These are phyloP conservation scores for Ophiostoma piceae DNA, from an alignment of 2,329 filamentous ascomycete genomes.

Conservation along the genomic window DNA sequence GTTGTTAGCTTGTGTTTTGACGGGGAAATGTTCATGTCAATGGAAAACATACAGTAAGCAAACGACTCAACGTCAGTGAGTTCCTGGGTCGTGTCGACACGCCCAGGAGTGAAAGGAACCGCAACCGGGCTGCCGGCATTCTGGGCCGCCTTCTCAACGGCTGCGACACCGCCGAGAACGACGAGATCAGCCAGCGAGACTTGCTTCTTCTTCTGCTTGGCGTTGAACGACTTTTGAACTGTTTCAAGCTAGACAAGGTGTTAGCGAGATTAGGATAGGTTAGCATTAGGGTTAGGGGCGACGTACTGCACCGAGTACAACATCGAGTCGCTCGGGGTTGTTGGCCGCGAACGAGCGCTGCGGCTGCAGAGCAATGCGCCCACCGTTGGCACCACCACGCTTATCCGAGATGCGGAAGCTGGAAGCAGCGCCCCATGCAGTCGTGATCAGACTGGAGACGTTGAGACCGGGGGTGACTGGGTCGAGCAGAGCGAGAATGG, in stretches of 20 bases:
- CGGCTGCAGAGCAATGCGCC: constrained; percentile 67
- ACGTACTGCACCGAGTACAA: constrained; percentile 50
- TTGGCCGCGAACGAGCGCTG: constrained; percentile 70
- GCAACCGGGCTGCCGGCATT: constrained; percentile 35
- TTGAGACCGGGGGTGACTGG: constrained; percentile 46
- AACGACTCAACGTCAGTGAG: constrained; percentile 65
- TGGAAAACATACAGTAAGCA: constrained; percentile 39
- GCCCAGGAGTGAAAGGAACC: constrained; percentile 69
- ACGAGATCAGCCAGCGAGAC: constrained; percentile 75
- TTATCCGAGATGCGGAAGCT: constrained; percentile 73
- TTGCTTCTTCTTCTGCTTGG: constrained; percentile 51
- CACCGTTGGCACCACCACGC: constrained; percentile 76
- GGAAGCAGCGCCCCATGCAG: constrained; percentile 65
- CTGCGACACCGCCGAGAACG: constrained; percentile 65
- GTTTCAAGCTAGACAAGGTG: constrained; percentile 45
- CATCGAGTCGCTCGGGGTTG: constrained; percentile 60
- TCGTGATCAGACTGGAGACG: constrained; percentile 56
- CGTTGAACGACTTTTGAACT: constrained; percentile 63
- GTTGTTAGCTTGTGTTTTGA: neutral
- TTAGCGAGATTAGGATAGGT: neutral
- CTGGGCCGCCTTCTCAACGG: constrained; percentile 60
- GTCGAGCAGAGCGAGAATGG: constrained; percentile 48
- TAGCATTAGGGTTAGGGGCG: neutral
- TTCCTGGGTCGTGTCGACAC: constrained; percentile 64
- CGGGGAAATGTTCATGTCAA: too few species aligned